Conservation (phyloP, 352 stramenopile species). For the Elongisporangium prolatum region DNA sequence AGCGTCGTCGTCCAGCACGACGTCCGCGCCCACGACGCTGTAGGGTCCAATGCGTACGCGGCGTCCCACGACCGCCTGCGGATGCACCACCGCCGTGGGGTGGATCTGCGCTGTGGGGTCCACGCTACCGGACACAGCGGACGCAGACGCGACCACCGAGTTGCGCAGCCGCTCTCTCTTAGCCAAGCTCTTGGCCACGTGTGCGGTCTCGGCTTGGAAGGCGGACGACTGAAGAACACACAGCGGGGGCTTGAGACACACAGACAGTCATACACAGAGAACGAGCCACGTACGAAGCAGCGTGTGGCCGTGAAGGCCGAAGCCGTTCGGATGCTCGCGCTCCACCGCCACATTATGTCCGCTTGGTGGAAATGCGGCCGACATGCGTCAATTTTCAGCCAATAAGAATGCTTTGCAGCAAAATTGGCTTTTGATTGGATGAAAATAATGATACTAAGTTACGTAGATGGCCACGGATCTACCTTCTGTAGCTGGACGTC, state of each 20-base stretch:
- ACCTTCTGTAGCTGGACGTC: not conserved
- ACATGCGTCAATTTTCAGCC: not conserved
- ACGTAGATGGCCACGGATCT: not conserved
- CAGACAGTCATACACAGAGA: not conserved
- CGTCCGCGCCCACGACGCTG: constrained; percentile 66
- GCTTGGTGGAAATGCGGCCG: no score
- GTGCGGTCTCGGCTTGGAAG: not conserved
- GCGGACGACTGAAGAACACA: not conserved
- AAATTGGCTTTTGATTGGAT: not conserved
- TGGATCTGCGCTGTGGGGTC: constrained; percentile 30
- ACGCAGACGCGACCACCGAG: not conserved
- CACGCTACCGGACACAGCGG: not conserved
- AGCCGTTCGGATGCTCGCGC: not conserved
- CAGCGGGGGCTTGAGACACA: not conserved
- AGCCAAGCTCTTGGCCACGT: not conserved
- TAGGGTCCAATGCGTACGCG: constrained; percentile 71
- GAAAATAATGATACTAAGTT: constrained; percentile 1
- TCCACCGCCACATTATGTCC: not conserved
- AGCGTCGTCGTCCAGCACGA: constrained; percentile 60
- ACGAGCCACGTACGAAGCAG: not conserved
- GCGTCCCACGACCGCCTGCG: constrained; percentile 41
- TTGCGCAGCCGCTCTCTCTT: not conserved
- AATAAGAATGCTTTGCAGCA: not conserved
- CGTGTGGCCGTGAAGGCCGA: not conserved
- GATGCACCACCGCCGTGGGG: constrained; percentile 67